A percentile compares a stretch with the other conserved stretches of the same genome.
Conservation (phyloP, 163 green algal genomes). For the Scenedesmus sp. region DNA sequence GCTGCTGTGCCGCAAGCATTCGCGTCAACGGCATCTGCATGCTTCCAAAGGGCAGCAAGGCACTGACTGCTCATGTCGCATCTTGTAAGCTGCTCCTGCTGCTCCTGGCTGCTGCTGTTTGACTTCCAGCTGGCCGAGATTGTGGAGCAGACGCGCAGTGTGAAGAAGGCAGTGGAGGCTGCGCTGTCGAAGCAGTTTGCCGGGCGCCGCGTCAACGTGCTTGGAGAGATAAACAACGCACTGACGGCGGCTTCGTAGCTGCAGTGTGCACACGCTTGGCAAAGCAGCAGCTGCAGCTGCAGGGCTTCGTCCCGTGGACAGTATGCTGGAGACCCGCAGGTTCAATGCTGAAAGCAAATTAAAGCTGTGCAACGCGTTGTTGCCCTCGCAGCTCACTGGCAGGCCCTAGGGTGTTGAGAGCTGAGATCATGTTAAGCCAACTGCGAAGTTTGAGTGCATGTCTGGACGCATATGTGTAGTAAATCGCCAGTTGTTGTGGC, state of each 20-base stretch:
- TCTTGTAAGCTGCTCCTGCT: not conserved
- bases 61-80: not conserved
- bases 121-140: slow-evolving; percentile 58
- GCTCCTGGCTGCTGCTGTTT: not conserved
- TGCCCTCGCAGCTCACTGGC: too few species aligned
- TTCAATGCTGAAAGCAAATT: too few species aligned
- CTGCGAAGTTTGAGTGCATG: too few species aligned
- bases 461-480: too few species aligned
- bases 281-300: not conserved
- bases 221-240: slow-evolving; percentile 81
- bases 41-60: not conserved
- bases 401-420: too few species aligned
- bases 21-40: not conserved
- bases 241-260: slow-evolving; percentile 36
- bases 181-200: slow-evolving; percentile 67
- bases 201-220: slow-evolving; percentile 74
- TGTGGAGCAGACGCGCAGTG: slow-evolving; percentile 59
- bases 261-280: not conserved
- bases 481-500: too few species aligned
- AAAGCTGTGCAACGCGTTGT: too few species aligned
- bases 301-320: too few species aligned
- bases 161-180: slow-evolving; percentile 73
- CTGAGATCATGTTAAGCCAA: too few species aligned
- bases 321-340: too few species aligned
- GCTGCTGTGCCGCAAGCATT: not conserved